Evolutionary conservation across 352 stramenopile species (phyloP).

Genomic region (Achlya hypogyna): DNA sequence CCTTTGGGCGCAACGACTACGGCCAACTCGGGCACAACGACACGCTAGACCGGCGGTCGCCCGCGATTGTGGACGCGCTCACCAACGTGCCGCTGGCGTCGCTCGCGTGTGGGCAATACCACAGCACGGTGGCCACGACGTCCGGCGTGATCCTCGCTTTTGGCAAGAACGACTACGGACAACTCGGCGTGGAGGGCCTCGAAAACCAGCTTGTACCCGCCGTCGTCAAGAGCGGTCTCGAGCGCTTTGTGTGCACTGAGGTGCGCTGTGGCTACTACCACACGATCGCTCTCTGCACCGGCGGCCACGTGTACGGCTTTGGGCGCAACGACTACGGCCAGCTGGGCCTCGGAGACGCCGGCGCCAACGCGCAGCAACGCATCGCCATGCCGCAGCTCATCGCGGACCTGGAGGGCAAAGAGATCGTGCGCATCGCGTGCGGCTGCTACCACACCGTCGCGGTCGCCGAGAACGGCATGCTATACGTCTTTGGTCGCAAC

Average conservation of each 20-base stretch:
- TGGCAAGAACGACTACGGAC: constrained; percentile 92
- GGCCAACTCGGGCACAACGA: constrained; percentile 87
- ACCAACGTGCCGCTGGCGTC: constrained; percentile 51
- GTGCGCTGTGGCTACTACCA: constrained; percentile 90
- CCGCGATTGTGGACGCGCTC: constrained; percentile 54
- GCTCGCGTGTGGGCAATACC: constrained; percentile 88
- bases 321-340: constrained; percentile 92
- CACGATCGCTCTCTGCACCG: constrained; percentile 67
- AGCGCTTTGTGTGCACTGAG: constrained; percentile 43
- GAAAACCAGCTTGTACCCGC: constrained; percentile 58
- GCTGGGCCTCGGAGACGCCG: constrained; percentile 64
- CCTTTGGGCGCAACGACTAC: constrained; percentile 90
- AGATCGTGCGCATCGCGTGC: constrained; percentile 76
- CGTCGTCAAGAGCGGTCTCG: constrained; percentile 33
- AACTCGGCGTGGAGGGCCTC: constrained; percentile 73
- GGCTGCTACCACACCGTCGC: constrained; percentile 88
- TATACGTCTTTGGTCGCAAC: constrained; percentile 92
- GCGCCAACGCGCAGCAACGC: constrained; percentile 52
- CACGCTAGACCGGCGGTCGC: constrained; percentile 80
- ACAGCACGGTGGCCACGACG: constrained; percentile 71
- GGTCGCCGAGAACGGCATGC: constrained; percentile 79
- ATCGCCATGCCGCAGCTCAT: constrained; percentile 48
- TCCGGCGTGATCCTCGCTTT: constrained; percentile 69
- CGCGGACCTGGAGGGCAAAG: constrained; percentile 71
- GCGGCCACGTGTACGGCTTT: constrained; percentile 74